A percentile compares a stretch with the other conserved stretches of the same genome.
Evolutionary conservation across 2,329 filamentous ascomycete genomes (phyloP).

Genomic region (Sporothrix brasiliensis): DNA sequence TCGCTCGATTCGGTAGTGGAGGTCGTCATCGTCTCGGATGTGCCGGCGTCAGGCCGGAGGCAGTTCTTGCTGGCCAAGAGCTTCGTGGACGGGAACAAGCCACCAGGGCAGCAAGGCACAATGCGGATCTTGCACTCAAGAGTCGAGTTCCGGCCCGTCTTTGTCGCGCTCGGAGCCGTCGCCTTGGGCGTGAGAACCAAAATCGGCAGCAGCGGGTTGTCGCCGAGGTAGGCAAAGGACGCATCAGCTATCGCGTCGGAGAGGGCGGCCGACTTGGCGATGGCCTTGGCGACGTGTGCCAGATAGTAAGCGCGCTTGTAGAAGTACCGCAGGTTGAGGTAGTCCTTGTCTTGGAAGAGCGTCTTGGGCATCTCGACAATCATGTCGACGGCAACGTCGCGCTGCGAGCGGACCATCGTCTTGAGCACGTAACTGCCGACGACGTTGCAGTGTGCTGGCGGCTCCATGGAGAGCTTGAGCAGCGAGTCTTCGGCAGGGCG

Average conservation of each 20-base stretch:
- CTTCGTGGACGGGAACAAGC: conserved; percentile 71
- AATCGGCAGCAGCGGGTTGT: conserved; percentile 76
- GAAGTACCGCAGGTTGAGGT: conserved; percentile 88
- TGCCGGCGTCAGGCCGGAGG: conserved; percentile 58
- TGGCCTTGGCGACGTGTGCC: conserved; percentile 72
- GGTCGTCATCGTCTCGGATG: conserved; percentile 41
- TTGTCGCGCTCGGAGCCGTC: conserved; percentile 35
- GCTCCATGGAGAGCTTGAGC: conserved; percentile 78
- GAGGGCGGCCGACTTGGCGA: conserved; percentile 60
- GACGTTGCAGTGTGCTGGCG: conserved; percentile 78
- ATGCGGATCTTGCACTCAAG: conserved; percentile 63
- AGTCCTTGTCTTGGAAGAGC: conserved; percentile 93
- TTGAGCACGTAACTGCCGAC: conserved; percentile 83
- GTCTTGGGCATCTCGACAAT: conserved; percentile 79
- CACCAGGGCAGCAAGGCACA: conserved; percentile 71
- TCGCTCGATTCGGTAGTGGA: conserved; percentile 46
- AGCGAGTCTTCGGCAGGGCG: conserved; percentile 73
- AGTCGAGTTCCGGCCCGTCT: neutral
- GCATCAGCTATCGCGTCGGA: conserved; percentile 59
- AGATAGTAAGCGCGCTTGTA: conserved; percentile 93
- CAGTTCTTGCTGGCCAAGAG: conserved; percentile 71
- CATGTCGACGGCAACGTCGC: conserved; percentile 70
- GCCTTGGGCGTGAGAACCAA: conserved; percentile 45
- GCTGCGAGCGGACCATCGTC: conserved; percentile 69
- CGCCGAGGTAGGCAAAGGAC: conserved; percentile 67